These are phyloP conservation scores for Lecanosticta acicola DNA, from an alignment of 2,329 filamentous ascomycete genomes.

Conservation along the genomic window DNA sequence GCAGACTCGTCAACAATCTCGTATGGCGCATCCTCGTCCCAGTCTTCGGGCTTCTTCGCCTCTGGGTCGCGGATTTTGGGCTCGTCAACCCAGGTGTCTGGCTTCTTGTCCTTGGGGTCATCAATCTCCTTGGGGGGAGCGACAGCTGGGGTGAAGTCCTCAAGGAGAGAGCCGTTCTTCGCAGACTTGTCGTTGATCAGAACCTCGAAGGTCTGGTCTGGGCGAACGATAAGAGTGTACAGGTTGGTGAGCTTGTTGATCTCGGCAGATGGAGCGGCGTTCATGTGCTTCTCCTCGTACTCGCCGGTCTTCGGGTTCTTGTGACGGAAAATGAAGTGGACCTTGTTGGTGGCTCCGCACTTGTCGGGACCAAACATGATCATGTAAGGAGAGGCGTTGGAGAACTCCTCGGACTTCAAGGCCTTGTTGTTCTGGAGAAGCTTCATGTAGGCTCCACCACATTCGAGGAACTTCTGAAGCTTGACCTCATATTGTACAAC, in stretches of 20 bases:
- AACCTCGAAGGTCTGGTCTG: slow-evolving; percentile 92
- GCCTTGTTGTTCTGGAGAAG: slow-evolving; percentile 96
- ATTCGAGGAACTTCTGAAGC: slow-evolving; percentile 94
- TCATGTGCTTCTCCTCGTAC: slow-evolving; percentile 99
- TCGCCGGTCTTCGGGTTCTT: slow-evolving; percentile 99
- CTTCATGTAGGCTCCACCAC: slow-evolving; percentile 98
- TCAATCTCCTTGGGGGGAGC: slow-evolving; percentile 95
- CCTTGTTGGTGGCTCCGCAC: slow-evolving; percentile 98
- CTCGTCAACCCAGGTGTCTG: slow-evolving; percentile 91
- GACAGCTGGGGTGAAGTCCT: slow-evolving; percentile 89
- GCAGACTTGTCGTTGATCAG: slow-evolving; percentile 83
- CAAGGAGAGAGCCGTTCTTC: slow-evolving; percentile 85
- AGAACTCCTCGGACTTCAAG: slow-evolving; percentile 95
- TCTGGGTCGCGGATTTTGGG: slow-evolving; percentile 86
- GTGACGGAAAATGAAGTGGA: slow-evolving; percentile 98
- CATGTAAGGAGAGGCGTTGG: slow-evolving; percentile 92
- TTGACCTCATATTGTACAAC: slow-evolving; percentile 99
- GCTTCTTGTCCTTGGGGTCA: slow-evolving; percentile 88
- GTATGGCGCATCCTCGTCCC: slow-evolving; percentile 96
- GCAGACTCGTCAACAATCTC: slow-evolving; percentile 94
- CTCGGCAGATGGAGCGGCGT: slow-evolving; percentile 72
- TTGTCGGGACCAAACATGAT: slow-evolving; percentile 99
- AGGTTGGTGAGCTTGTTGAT: slow-evolving; percentile 89
- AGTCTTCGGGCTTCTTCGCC: slow-evolving; percentile 94
- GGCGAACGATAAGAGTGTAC: slow-evolving; percentile 93